Base-by-base conservation (phyloP, 306 rosid genomes). In the Fragaria ananassa region DNA sequence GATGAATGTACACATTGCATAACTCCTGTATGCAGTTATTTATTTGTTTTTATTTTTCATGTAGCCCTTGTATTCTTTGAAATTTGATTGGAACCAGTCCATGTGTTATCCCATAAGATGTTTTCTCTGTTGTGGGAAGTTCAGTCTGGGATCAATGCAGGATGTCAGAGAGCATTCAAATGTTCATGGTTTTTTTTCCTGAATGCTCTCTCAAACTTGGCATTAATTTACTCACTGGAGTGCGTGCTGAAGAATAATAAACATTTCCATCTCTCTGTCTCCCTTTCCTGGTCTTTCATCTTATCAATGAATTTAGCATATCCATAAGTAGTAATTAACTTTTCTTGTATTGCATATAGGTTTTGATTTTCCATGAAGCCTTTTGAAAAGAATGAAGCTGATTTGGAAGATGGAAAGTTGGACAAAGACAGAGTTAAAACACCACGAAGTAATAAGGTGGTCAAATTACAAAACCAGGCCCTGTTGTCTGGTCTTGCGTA, bases 401-500 rank as follows among this genome's bases (percentile, higher is more conserved):
- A 92, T 75, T 56, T 88, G 85, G 99, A 96, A 88, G 84, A 72
- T 27, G 97, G 86, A 56, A 88, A 85, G 86, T 85, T 83, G 79
- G 89, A 79, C 41, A 90, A 89, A 80, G 87, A 81, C 25, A 82
- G 71, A 81, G 93, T 83, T 23, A 90, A 76, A 79, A 19, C 80
- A 64, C 44, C 71, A 9, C 82, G 80, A 73, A 86, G 67, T 86
- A 75, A 29, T 41, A 87, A 81, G 87, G 84, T 61, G 80, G 82
- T 82, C 31, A 83, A 85, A 82, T 66, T 88, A 51, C 84, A 63
- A n/a, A 92, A 95, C 80, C 97, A 87, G 82, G 99, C 99, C 63
- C 84, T 96, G 23, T 76, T 95, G 74, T 85, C 99, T 77, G 99
- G 99, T 71, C 81, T 92, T 49, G 97, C 97, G 5, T 95, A 95